Percentiles rank a stretch among this genome's conserved stretches.
Conservation (phyloP, 2,329 filamentous ascomycete species). For the Blastomyces emzantsi region DNA sequence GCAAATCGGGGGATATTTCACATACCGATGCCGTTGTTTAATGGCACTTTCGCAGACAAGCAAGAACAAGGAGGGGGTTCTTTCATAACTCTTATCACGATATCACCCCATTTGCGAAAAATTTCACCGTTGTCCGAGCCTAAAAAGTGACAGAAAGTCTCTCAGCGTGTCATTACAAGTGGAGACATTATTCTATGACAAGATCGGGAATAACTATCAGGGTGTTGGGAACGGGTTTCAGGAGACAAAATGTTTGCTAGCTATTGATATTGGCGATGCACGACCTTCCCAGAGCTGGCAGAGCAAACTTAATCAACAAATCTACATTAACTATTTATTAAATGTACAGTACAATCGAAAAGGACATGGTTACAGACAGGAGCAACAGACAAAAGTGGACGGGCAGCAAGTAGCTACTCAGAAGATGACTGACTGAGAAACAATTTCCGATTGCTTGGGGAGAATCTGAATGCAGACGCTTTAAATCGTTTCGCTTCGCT, state of each 20-base stretch:
- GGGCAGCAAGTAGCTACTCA: neutral
- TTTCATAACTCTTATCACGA: neutral
- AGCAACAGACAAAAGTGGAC: neutral
- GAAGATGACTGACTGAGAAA: neutral
- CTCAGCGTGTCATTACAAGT: neutral
- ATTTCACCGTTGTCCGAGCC: neutral
- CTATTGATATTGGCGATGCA: neutral
- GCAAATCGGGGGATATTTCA: neutral
- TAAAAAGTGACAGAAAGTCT: neutral
- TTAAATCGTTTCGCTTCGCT: neutral
- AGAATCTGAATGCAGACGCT: neutral
- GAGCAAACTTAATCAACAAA: neutral
- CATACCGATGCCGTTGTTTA: neutral
- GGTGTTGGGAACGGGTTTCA: neutral
- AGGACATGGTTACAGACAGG: neutral
- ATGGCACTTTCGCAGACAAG: neutral
- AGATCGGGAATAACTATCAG: neutral
- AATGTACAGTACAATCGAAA: neutral
- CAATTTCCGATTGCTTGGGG: neutral
- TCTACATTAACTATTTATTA: neutral
- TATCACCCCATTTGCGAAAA: neutral
- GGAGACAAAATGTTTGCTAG: neutral
- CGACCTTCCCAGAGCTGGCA: neutral
- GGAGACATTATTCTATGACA: neutral
- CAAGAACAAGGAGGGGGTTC: neutral